These are phyloP conservation scores for Phytophthora cryptogea DNA, from an alignment of 352 stramenopile species.

Conservation along the genomic window DNA sequence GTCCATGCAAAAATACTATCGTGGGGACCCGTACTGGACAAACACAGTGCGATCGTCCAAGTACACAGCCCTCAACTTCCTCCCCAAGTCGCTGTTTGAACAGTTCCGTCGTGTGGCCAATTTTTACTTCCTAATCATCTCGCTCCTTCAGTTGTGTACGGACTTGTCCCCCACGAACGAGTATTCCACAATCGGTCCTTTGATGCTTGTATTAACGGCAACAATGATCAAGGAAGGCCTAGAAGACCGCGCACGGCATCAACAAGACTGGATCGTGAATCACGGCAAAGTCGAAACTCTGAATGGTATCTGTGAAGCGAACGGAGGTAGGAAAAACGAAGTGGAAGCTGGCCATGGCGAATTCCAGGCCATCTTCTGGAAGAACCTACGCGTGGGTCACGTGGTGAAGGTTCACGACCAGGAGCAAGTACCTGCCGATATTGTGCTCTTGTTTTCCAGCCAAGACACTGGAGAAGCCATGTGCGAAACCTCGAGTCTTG, in stretches of 20 bases:
- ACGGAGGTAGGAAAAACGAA: constrained; percentile 3
- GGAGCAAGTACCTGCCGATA: constrained; percentile 91
- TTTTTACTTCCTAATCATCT: constrained; percentile 97
- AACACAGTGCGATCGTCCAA: constrained; percentile 90
- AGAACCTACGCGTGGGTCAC: constrained; percentile 86
- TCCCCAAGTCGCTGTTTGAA: constrained; percentile 95
- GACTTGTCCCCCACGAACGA: constrained; percentile 87
- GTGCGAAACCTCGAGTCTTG: constrained; percentile 84
- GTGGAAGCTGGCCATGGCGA: constrained; percentile 16
- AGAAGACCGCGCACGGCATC: constrained; percentile 75
- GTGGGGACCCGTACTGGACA: constrained; percentile 41
- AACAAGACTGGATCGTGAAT: constrained; percentile 78
- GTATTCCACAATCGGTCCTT: constrained; percentile 84
- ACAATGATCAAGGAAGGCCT: constrained; percentile 88
- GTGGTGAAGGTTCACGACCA: constrained; percentile 89
- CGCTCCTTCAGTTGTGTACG: constrained; percentile 92
- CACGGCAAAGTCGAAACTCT: constrained; percentile 57
- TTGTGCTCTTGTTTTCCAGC: constrained; percentile 90
- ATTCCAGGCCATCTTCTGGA: constrained; percentile 82
- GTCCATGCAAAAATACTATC: constrained; percentile 53
- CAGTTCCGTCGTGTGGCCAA: constrained; percentile 97
- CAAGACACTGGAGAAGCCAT: constrained; percentile 71
- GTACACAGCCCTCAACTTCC: constrained; percentile 95
- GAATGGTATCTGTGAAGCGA: constrained; percentile 6
- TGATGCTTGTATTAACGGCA: constrained; percentile 78